Evolutionary conservation across 257 asterid species (phyloP).

Genomic region (Gentiana dahurica): DNA sequence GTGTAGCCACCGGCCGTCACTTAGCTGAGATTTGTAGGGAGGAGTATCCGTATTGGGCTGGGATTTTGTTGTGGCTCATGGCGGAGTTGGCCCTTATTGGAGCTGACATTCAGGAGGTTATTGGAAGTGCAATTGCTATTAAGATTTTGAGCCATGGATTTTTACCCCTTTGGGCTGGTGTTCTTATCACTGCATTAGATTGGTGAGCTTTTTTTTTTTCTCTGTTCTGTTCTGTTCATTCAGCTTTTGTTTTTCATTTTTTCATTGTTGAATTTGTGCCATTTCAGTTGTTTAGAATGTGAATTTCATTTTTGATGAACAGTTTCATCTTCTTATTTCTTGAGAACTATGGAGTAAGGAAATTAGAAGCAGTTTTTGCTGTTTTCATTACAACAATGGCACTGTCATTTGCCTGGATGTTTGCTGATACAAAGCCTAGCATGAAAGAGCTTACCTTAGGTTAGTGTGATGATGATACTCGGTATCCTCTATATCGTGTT

Average conservation of each 20-base stretch:
- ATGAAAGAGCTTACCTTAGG: conserved; percentile 43
- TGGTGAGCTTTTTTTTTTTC: conserved; percentile 28
- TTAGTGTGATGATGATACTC: background rate
- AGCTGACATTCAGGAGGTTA: conserved; percentile 75
- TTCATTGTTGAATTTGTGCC: background rate
- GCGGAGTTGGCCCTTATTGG: conserved; percentile 62
- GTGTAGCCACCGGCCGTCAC: conserved; percentile 68
- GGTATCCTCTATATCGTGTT: too few relatives aligned
- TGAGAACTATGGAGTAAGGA: conserved; percentile 63
- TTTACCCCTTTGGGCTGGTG: conserved; percentile 75
- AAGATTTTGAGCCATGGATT: conserved; percentile 43
- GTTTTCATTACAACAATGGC: conserved; percentile 72
- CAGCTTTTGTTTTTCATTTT: background rate
- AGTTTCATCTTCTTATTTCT: conserved; percentile 75
- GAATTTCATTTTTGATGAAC: conserved; percentile 14
- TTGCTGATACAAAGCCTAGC: conserved; percentile 46
- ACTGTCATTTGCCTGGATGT: conserved; percentile 78
- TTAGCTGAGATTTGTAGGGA: conserved; percentile 64
- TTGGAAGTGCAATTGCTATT: conserved; percentile 73
- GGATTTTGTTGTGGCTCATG: conserved; percentile 59
- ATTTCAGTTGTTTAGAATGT: background rate
- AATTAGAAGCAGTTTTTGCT: conserved; percentile 74
- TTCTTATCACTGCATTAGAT: conserved; percentile 59
- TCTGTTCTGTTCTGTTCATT: background rate
- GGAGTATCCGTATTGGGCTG: conserved; percentile 62